Base-by-base conservation (phyloP, 2,329 filamentous ascomycete species). In the Fusarium brachygibbosum region DNA sequence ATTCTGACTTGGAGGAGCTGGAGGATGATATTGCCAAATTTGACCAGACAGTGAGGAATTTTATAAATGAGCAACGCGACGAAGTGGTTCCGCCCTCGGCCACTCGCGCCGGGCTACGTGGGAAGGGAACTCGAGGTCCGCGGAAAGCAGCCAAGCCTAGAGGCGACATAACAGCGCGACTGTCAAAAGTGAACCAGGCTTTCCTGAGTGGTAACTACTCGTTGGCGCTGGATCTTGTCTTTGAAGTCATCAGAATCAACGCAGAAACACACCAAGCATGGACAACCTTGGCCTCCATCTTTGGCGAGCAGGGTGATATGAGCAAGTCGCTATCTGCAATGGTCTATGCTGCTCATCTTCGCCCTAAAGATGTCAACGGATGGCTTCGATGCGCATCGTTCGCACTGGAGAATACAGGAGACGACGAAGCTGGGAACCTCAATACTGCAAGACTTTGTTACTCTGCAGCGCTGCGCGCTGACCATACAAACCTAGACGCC, bases 231-330 rank as follows among this genome's bases (percentile, higher is more conserved):
- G 83, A 85, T 17, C 81, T 87, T 23, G 85, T 88, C 11, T 84
- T 85, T 40, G 88, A 91, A 71, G 86, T 91, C 59, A 90, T 91
- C 72, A 85, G 88, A 51, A 89, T 91, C 75, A 91, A 91, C 66
- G 88, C 87, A 21, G 88, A 91, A 75, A 90, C 88, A 2, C 84
- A 89, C 65, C 85, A 88, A 69, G 89, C 90, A 25, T 91, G 89
- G 89, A 86, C 84, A 16, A 81, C 90, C 14, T 77, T 91, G 45
- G 84, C 87, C 0, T 85, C 87, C 5, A 87, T 91, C 54, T 88
- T 88, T 71, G 82, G 86, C 60, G 88, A 91, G 74, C 83, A 86
- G 59, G 86, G 87, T 3, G 84, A 89, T 46, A 79, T 82, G 25
- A 82, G 86, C 62, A 85, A 87, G 63, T 86, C 88, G 10, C 80